Percentiles rank a stretch among this genome's conserved stretches.
phyloP scores from a whole-genome alignment of 164 flowering plant genomes.

The Vitis riparia region DNA sequence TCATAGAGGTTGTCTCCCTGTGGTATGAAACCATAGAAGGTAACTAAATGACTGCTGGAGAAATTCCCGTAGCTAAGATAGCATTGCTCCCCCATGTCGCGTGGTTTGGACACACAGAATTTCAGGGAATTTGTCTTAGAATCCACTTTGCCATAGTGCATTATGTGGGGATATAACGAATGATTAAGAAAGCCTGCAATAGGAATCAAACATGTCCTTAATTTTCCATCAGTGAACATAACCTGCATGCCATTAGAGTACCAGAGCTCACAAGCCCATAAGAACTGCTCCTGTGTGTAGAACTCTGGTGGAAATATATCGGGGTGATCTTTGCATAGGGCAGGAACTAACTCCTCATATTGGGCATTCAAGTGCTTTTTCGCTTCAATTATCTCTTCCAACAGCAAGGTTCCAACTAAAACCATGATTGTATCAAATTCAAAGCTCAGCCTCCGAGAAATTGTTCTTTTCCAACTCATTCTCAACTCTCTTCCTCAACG shows the following conservation, averaged over 20 bases:
- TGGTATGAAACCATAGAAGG: slow-evolving; percentile 87
- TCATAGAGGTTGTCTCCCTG: slow-evolving; percentile 71
- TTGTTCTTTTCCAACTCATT: too few relatives aligned
- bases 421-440: slow-evolving; percentile 68
- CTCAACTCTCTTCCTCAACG: too few relatives aligned
- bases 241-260: slow-evolving; percentile 89
- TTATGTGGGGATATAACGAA: slow-evolving; percentile 76
- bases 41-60: slow-evolving; percentile 76
- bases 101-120: slow-evolving; percentile 74
- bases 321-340: slow-evolving; percentile 51
- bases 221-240: slow-evolving; percentile 69
- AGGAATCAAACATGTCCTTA: slow-evolving; percentile 84
- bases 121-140: slow-evolving; percentile 54
- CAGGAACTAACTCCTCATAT: slow-evolving; percentile 71
- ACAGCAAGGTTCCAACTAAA: slow-evolving; percentile 71
- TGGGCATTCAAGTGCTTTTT: slow-evolving; percentile 81
- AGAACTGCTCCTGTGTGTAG: slow-evolving; percentile 77
- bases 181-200: slow-evolving; percentile 89
- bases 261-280: slow-evolving; percentile 98
- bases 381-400: slow-evolving; percentile 82
- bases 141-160: slow-evolving; percentile 77
- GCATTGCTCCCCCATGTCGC: slow-evolving; percentile 73
- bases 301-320: slow-evolving; percentile 67
- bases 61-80: slow-evolving; percentile 80
- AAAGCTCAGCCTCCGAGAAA: slow-evolving; percentile 48